phyloP scores from a whole-genome alignment of 176 grass and related monocot species.

The Pontederia paniculata region DNA sequence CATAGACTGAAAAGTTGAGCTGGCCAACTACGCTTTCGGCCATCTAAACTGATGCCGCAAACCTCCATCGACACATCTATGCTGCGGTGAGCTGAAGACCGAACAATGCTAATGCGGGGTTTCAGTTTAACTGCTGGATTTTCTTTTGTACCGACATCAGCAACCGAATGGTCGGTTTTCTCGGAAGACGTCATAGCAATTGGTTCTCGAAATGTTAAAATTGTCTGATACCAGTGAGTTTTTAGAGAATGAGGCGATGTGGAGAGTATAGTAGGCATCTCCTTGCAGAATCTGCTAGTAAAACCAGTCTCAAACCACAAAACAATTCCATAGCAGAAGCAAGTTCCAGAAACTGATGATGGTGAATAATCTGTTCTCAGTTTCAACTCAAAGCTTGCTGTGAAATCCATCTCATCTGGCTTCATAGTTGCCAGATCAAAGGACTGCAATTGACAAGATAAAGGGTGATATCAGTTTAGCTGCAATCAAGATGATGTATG shows the following conservation, averaged over 20 bases:
- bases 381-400: slow-evolving; percentile 58
- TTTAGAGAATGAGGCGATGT: slow-evolving; percentile 66
- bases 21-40: slow-evolving; percentile 44
- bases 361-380: slow-evolving; percentile 20
- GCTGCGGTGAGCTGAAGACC: slow-evolving; percentile 56
- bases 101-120: slow-evolving; percentile 66
- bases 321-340: slow-evolving; percentile 67
- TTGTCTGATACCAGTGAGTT: slow-evolving; percentile 88
- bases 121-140: slow-evolving; percentile 35
- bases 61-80: slow-evolving; percentile 72
- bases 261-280: slow-evolving; percentile 50
- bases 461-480: neutral
- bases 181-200: slow-evolving; percentile 35
- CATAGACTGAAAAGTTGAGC: slow-evolving; percentile 84
- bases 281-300: slow-evolving; percentile 77
- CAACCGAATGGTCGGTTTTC: slow-evolving; percentile 9
- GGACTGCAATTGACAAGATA: slow-evolving; percentile 31
- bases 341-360: neutral
- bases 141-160: slow-evolving; percentile 40
- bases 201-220: slow-evolving; percentile 77
- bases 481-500: too few relatives aligned
- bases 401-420: slow-evolving; percentile 82
- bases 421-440: slow-evolving; percentile 81
- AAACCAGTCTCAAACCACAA: slow-evolving; percentile 86
- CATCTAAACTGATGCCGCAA: slow-evolving; percentile 34